Base-by-base conservation (phyloP, 2,329 filamentous ascomycete species). In the Clathrospora elynae region DNA sequence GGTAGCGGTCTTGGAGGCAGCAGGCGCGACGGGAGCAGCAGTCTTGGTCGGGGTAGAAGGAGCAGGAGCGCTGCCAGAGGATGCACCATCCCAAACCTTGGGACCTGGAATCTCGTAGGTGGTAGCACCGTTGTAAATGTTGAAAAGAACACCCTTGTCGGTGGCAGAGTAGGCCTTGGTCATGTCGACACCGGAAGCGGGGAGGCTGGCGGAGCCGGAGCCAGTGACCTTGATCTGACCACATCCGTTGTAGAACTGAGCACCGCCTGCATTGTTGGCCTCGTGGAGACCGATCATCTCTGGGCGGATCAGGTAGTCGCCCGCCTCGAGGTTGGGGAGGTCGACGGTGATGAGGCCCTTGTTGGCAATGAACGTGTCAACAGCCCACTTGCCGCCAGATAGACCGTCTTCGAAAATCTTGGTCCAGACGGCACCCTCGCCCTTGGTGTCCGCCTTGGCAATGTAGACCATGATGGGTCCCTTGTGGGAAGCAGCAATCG, bases 381-480 rank as follows among this genome's bases (percentile, higher is more conserved):
- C 66, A 33, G 61, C 73, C 71, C 71, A 73, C 19, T 53, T 63
- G 30, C 60, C 58, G 28, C 44, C 45, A 28, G 51, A 46, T 23
- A 64, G 65, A 44, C 71, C 71, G 11, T 68, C 66, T 46, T 73
- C 65, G n/a, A 61, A 66, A 42, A 75, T 53, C 62, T 71, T 75
- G 46, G 75, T 71, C 77, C 77, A 81, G 61, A 78, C 76, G 45
- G 69, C 67, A 13, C 76, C 75, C 29, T 72, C 66, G 31, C 76
- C 76, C 40, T 75, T 72, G 41, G 61, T 61, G 12, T 61, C 51
- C 22, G 66, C 64, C 20, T 65, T 64, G 5, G 77, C 76, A 47
- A 80, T 74, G 61, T 76, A 81, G 49, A 75, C 77, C 59, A 77
- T 73, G 62, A 80, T 60, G 35, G 77, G 78, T 5, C 78, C 78